A percentile compares a stretch with the other conserved stretches of the same genome.
Conservation (phyloP, 345 rosid genomes). For the Aquilaria sinensis region DNA sequence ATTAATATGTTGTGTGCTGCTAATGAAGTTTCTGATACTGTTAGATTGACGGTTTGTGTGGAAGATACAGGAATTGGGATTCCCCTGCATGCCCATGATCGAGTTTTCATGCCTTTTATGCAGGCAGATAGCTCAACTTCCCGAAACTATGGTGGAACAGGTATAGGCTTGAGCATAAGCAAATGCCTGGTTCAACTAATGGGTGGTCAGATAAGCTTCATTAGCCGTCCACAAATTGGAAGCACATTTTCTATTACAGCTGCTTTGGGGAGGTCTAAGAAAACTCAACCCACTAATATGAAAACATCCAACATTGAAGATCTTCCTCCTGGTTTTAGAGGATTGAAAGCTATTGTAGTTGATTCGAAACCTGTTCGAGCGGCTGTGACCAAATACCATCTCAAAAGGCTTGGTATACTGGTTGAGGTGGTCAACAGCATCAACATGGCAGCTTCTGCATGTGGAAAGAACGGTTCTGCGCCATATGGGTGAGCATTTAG, state of each 20-base stretch:
- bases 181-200: slow-evolving; percentile 91
- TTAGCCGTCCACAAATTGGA: slow-evolving; percentile 76
- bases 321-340: slow-evolving; percentile 64
- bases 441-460: slow-evolving; percentile 27
- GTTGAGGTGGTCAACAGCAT: slow-evolving; percentile 58
- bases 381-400: slow-evolving; percentile 80
- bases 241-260: slow-evolving; percentile 88
- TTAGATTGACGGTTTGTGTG: slow-evolving; percentile 66
- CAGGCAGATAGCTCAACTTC: slow-evolving; percentile 99
- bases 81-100: slow-evolving; percentile 75
- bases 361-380: slow-evolving; percentile 91
- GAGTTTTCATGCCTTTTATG: slow-evolving; percentile 92
- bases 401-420: slow-evolving; percentile 81
- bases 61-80: slow-evolving; percentile 98
- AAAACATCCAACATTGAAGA: slow-evolving; percentile 58
- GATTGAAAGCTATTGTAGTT: slow-evolving; percentile 75
- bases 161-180: slow-evolving; percentile 95
- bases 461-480: slow-evolving; percentile 43
- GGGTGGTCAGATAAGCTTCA: slow-evolving; percentile 81
- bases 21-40: slow-evolving; percentile 35
- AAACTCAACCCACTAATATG: slow-evolving; percentile 17
- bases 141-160: slow-evolving; percentile 87
- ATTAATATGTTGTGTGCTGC: slow-evolving; percentile 18
- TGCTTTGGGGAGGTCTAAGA: slow-evolving; percentile 46
- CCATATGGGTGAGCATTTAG: slow-evolving; percentile 43